Base-by-base conservation (phyloP, 352 stramenopile genomes). In the Pythium grandisporangium region DNA sequence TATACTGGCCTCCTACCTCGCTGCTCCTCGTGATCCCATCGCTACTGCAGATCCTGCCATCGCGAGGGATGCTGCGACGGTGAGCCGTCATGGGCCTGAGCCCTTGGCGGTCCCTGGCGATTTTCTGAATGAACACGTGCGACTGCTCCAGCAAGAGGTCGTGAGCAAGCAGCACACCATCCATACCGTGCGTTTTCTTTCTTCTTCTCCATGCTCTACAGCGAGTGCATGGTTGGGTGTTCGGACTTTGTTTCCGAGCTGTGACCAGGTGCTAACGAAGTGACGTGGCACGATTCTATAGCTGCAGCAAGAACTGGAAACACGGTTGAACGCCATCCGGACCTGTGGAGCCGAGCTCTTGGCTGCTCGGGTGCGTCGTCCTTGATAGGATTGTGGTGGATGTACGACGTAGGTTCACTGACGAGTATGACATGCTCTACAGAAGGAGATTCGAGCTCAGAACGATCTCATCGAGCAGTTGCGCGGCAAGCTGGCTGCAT, bases 281-380 rank as follows among this genome's bases (percentile, higher is more conserved):
- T n/a, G n/a, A n/a, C n/a, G n/a, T n/a, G n/a, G n/a, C n/a, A n/a
- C n/a, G n/a, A n/a, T n/a, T n/a, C n/a, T n/a, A 5, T 36, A 91
- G 75, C 51, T 93, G 27, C 66, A 86, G 37, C 42, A 36, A 20
- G 79, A 93, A 13, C 17, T 76, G 25, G 77, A 86, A 2, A 60
- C 50, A 20, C 63, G 67, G 4, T 55, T 72, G 30, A 57, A 51
- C 14, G 70, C 72, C 6, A 70, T 93, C 12, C 62, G 75, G 35
- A 63, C 41, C 13, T 92, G 79, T 36, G 74, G 76, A 0, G 47
- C 63, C 11, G 70, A 90, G 36, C 68, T 92, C 22, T 61, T 85
- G 6, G 51, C 61, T 2, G 53, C 81, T 10, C 61, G 63, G 39
- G 77, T 91, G 38, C 45, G 53, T 53, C 23, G 46, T 29, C 30